phyloP scores from a whole-genome alignment of 140 eudicot species.

The Flaveria floridana region DNA sequence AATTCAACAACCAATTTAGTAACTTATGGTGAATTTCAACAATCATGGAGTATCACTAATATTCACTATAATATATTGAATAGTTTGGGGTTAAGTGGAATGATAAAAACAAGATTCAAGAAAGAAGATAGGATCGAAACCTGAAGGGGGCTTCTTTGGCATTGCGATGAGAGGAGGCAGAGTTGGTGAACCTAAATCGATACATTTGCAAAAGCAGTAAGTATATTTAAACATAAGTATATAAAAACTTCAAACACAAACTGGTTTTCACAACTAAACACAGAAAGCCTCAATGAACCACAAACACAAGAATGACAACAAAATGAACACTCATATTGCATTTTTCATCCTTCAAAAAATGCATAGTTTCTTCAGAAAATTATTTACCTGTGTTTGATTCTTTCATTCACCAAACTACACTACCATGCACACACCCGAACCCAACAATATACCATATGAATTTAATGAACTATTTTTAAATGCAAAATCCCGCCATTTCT shows the following conservation, averaged over 20 bases:
- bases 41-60: too few relatives aligned
- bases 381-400: neutral
- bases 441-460: neutral
- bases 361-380: neutral
- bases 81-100: too few relatives aligned
- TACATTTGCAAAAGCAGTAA: neutral
- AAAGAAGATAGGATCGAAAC: neutral
- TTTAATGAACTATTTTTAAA: neutral
- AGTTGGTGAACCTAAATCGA: constrained; percentile 4
- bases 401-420: neutral
- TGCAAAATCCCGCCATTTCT: neutral
- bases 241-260: neutral
- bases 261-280: neutral
- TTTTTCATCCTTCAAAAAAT: neutral
- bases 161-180: constrained; percentile 1
- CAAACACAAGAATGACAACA: too few relatives aligned
- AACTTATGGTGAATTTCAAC: too few relatives aligned
- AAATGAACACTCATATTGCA: neutral
- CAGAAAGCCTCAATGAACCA: neutral
- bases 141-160: constrained; percentile 10
- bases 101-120: too few relatives aligned
- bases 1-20: neutral
- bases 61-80: too few relatives aligned
- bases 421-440: neutral
- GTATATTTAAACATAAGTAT: neutral